Evolutionary conservation across 345 rosid genomes (phyloP).

Genomic region (Euclidium syriacum): DNA sequence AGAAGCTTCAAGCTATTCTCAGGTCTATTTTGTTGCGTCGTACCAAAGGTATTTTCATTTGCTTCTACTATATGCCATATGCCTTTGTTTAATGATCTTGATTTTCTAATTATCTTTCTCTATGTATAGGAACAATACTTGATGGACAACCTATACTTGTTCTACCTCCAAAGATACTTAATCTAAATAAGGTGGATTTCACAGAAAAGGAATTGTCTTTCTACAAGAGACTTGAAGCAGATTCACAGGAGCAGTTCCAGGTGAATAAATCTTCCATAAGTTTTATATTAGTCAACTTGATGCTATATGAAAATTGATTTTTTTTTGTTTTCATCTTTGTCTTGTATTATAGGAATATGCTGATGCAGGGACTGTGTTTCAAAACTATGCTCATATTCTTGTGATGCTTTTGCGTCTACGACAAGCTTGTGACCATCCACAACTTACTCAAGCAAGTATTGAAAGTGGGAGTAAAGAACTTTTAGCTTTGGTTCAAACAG

Average conservation of each 20-base stretch:
- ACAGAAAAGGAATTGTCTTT: constrained; percentile 64
- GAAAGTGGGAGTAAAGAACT: too few species aligned
- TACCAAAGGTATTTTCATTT: constrained; percentile 61
- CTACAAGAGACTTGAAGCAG: constrained; percentile 64
- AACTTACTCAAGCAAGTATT: too few species aligned
- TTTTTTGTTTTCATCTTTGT: neutral
- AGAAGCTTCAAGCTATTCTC: constrained; percentile 83
- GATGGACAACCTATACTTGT: constrained; percentile 75
- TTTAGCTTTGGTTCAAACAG: constrained; percentile 29
- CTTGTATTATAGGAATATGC: constrained; percentile 63
- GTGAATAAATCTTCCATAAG: constrained; percentile 22
- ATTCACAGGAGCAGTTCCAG: constrained; percentile 64
- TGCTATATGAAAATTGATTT: neutral
- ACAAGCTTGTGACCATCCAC: constrained; percentile 92
- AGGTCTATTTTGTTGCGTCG: constrained; percentile 87
- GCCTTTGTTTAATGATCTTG: neutral
- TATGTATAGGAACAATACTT: constrained; percentile 55
- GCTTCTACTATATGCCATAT: constrained; percentile 1
- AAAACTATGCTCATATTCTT: constrained; percentile 80
- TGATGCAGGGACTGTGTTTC: constrained; percentile 68
- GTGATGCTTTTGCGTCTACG: constrained; percentile 88
- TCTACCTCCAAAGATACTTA: constrained; percentile 64
- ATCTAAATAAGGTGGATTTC: constrained; percentile 58
- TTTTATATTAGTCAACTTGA: neutral
- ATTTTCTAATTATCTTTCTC: neutral